Conservation (phyloP, 2,329 filamentous ascomycete species). For the Fusarium annulatum region DNA sequence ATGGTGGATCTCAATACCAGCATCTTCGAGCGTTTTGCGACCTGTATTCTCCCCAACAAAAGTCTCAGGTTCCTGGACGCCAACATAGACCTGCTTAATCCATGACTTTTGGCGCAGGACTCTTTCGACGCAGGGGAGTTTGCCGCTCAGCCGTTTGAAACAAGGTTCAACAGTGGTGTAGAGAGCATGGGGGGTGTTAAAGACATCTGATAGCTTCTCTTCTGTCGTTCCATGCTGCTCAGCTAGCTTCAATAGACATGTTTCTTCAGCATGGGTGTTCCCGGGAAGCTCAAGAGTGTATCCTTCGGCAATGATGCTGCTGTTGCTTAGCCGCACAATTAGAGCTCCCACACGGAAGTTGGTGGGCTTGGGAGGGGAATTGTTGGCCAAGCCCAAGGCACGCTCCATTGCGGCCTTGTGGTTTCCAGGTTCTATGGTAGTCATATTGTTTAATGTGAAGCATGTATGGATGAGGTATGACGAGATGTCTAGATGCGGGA, state of each 20-base stretch:
- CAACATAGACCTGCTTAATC: conserved; percentile 85
- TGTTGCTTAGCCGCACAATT: conserved; percentile 70
- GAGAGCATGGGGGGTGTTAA: conserved; percentile 59
- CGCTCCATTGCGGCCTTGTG: conserved; percentile 70
- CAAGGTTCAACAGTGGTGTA: conserved; percentile 97
- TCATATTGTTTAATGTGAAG: conserved; percentile 34
- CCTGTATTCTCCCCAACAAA: conserved; percentile 89
- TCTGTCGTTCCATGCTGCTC: conserved; percentile 61
- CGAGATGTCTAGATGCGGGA: not conserved
- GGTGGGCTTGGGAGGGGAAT: conserved; percentile 86
- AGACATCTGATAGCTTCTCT: conserved; percentile 61
- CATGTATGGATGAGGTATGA: not conserved
- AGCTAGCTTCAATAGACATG: conserved; percentile 81
- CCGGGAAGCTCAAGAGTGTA: conserved; percentile 91
- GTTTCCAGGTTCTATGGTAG: conserved; percentile 48
- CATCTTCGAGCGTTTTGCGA: conserved; percentile 73
- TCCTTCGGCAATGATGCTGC: conserved; percentile 78
- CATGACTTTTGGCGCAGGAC: conserved; percentile 72
- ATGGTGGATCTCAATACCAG: conserved; percentile 79
- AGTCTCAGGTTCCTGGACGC: conserved; percentile 87
- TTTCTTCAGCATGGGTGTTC: conserved; percentile 97
- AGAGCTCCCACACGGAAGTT: conserved; percentile 97
- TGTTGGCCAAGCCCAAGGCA: conserved; percentile 79
- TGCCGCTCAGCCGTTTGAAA: conserved; percentile 77
- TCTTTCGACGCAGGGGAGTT: conserved; percentile 80